Evolutionary conservation across 192 early-diverging fungal species (phyloP).

Genomic region (Geranomyces michiganensis): DNA sequence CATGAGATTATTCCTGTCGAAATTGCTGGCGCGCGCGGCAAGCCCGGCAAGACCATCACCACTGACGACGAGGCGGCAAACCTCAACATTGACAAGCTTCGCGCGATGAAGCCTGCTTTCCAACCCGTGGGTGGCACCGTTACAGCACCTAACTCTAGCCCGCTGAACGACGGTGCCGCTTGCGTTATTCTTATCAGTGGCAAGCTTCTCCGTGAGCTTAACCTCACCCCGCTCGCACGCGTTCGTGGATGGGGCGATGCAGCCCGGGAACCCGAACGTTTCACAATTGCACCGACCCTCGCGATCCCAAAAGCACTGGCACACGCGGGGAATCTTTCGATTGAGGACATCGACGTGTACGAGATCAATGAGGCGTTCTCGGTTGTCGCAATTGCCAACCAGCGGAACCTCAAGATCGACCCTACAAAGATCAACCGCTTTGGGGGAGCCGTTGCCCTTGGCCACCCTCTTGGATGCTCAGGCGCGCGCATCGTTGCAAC

Average conservation of each 20-base stretch:
- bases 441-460: conserved; percentile 94
- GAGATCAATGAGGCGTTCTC: conserved; percentile 99
- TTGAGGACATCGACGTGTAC: conserved; percentile 84
- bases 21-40: conserved; percentile 77
- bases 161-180: conserved; percentile 93
- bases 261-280: conserved; percentile 84
- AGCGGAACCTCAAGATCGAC: conserved; percentile 72
- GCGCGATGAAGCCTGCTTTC: conserved; percentile 87
- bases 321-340: conserved; percentile 70
- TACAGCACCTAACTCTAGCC: conserved; percentile 91
- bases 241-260: conserved; percentile 90
- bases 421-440: conserved; percentile 86
- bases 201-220: conserved; percentile 69
- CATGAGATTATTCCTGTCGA: conserved; percentile 85
- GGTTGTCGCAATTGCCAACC: conserved; percentile 90
- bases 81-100: conserved; percentile 83
- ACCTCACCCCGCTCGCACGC: conserved; percentile 83
- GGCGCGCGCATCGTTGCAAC: conserved; percentile 89
- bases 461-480: conserved; percentile 97
- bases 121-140: conserved; percentile 81
- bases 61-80: conserved; percentile 83
- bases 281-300: conserved; percentile 91
- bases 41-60: conserved; percentile 76
- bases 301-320: conserved; percentile 90
- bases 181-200: conserved; percentile 84